phyloP scores from a whole-genome alignment of 192 early-diverging fungal genomes.

The Obelidium mucronatum region DNA sequence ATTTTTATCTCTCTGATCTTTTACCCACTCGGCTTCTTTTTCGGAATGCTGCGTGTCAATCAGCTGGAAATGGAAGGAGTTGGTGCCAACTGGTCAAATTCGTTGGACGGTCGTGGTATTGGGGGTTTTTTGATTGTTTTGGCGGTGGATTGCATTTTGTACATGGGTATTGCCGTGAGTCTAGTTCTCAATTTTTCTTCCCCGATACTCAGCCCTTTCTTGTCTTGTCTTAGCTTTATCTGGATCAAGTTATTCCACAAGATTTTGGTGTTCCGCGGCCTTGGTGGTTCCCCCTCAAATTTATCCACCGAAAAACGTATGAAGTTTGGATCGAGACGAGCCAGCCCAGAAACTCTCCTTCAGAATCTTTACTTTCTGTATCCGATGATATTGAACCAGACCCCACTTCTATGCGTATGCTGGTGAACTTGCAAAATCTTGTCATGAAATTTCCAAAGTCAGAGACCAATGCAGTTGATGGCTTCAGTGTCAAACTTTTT shows the following conservation, averaged over 20 bases:
- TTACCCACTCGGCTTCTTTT: slow-evolving; percentile 36
- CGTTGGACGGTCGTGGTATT: slow-evolving; percentile 22
- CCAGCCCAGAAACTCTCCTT: no score
- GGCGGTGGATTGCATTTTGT: slow-evolving; percentile 1
- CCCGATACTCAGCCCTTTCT: not conserved
- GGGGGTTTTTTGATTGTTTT: slow-evolving; percentile 32
- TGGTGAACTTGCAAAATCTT: slow-evolving; percentile 59
- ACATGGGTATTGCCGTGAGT: slow-evolving; percentile 2
- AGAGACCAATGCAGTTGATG: slow-evolving; percentile 51
- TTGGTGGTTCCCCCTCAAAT: slow-evolving; percentile 64
- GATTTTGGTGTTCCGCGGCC: slow-evolving; percentile 72
- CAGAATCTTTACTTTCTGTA: not conserved
- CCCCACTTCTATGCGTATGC: slow-evolving; percentile 41
- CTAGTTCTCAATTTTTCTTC: not conserved
- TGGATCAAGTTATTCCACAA: slow-evolving; percentile 65
- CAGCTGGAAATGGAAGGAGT: slow-evolving; percentile 27
- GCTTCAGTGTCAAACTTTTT: slow-evolving; percentile 57
- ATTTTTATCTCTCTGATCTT: slow-evolving; percentile 14
- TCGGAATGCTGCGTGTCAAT: slow-evolving; percentile 29
- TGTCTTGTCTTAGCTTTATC: slow-evolving; percentile 41
- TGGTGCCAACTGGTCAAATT: slow-evolving; percentile 32
- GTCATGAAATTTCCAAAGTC: slow-evolving; percentile 42
- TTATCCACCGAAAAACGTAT: slow-evolving; percentile 1
- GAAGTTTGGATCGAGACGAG: not conserved
- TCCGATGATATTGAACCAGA: slow-evolving; percentile 25